These are phyloP conservation scores for Papiliotrema nemorosa DNA, from an alignment of 1,284 basidiomycete species.

Conservation along the genomic window DNA sequence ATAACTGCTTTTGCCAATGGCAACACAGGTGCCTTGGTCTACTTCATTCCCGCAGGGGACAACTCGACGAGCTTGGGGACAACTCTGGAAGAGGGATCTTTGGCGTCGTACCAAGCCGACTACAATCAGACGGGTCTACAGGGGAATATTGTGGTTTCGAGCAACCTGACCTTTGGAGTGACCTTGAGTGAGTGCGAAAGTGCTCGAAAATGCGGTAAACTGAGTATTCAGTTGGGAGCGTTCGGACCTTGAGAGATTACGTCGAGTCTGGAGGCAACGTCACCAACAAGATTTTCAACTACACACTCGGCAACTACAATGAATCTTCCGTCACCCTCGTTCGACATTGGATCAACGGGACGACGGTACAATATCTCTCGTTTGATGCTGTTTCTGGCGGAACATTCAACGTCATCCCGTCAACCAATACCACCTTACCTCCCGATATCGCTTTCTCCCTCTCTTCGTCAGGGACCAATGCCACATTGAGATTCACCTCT, in stretches of 20 bases:
- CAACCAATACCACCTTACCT: conserved; percentile 40
- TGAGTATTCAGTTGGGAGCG: conserved; percentile 42
- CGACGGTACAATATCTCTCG: conserved; percentile 44
- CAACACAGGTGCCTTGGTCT: conserved; percentile 50
- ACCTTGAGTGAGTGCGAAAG: conserved; percentile 36
- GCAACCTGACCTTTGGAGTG: conserved; percentile 49
- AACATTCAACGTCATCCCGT: conserved; percentile 37
- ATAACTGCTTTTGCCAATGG: conserved; percentile 52
- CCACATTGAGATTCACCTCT: conserved; percentile 44
- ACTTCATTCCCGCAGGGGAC: conserved; percentile 43
- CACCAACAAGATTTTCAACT: conserved; percentile 51
- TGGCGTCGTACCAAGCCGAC: conserved; percentile 11
- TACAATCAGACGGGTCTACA: conserved; percentile 49
- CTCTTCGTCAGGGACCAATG: conserved; percentile 23
- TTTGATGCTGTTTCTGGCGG: conserved; percentile 36
- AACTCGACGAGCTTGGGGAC: conserved; percentile 18
- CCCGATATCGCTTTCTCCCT: conserved; percentile 45
- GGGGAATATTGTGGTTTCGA: conserved; percentile 43
- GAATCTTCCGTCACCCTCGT: conserved; percentile 44
- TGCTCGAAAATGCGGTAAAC: neutral
- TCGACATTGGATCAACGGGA: conserved; percentile 51
- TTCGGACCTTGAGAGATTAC: conserved; percentile 51
- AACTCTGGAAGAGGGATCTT: conserved; percentile 25
- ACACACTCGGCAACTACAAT: conserved; percentile 48
- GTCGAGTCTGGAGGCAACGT: conserved; percentile 37